Base-by-base conservation (phyloP, 2,329 filamentous ascomycete genomes). In the Penicillium sp. region DNA sequence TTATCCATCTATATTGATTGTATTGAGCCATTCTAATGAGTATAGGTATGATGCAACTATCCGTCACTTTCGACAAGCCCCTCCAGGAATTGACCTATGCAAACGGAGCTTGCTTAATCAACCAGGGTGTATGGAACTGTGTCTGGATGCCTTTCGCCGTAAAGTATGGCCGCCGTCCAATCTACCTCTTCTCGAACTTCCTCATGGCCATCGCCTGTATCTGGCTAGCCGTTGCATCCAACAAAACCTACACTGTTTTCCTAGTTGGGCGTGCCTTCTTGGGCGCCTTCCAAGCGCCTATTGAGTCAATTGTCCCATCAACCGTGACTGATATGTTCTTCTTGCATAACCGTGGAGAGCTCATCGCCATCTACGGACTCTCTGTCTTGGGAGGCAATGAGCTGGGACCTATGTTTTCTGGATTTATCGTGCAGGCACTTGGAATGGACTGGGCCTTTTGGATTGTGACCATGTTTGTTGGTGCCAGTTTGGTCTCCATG, bases 361-460 rank as follows among this genome's bases (percentile, higher is more conserved):
- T 59, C 1, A 50, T 61, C 7, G 41, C 60, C 6, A 37, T 53
- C 4, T 62, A 62, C n/a, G 64, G 65, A 5, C 49, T 67, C 17
- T 50, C 63, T 19, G 64, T 67, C 3, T 52, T 67, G 0, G 63
- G 61, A 17, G 66, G 65, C 0, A 68, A 68, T 37, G 64, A 69
- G 26, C 56, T 68, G 11, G 65, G 66, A 2, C 66, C 66, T 4
- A 56, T 68, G 40, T 55, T 64, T 17, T 68, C 65, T 0, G 63
- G 60, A 6, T 67, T 59, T 22, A 68, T 66, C 37, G 61, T 66
- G 5, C 61, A 61, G 30, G 54, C 50, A 1, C 41, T 61, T 12
- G 54, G 59, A 11, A 61, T 60, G 59, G 26, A 50, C 41, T 61
- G 57, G 59, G 59, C 54, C 2, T 61, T 61, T 31, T 60, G 62